A percentile compares a stretch with the other conserved stretches of the same genome.
Conservation (phyloP, 257 asterid genomes). For the Plantago elongata region DNA sequence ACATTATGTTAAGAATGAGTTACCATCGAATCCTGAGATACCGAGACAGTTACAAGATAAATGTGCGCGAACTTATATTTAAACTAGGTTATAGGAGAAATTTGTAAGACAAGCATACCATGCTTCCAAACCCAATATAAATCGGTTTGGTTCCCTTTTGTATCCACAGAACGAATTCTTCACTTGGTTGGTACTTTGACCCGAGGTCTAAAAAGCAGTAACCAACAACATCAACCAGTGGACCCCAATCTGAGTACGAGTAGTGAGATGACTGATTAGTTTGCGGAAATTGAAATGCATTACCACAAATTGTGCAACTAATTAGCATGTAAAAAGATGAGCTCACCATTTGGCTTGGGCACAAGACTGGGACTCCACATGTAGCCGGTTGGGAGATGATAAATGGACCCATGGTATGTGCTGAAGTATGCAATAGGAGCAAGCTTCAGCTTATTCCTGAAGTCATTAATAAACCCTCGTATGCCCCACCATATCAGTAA, state of each 20-base stretch:
- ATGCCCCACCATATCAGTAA: constrained; percentile 98
- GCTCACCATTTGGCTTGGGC: constrained; percentile 87
- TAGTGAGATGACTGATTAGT: constrained; percentile 8
- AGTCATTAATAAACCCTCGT: constrained; percentile 83
- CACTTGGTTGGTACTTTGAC: constrained; percentile 64
- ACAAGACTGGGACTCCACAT: constrained; percentile 98
- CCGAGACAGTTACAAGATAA: too few relatives aligned
- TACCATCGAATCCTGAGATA: too few relatives aligned
- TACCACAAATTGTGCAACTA: not conserved
- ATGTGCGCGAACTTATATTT: not conserved
- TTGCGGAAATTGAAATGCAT: too few relatives aligned
- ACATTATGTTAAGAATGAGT: too few relatives aligned
- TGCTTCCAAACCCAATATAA: constrained; percentile 97
- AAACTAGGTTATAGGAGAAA: constrained; percentile 8
- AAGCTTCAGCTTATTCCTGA: constrained; percentile 87
- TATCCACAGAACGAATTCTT: constrained; percentile 72
- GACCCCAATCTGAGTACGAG: constrained; percentile 83
- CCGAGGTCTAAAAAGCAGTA: constrained; percentile 82
- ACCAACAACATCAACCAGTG: constrained; percentile 90
- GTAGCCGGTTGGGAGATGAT: constrained; percentile 97
- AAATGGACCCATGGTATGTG: constrained; percentile 86
- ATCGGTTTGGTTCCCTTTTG: constrained; percentile 73
- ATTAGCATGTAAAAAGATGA: constrained; percentile 8
- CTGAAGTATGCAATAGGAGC: constrained; percentile 95
- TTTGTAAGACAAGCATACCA: constrained; percentile 47